Percentiles rank a stretch among this genome's conserved stretches.
These are phyloP conservation scores for Candida silvatica DNA, from an alignment of 805 yeast genomes.

Conservation along the genomic window DNA sequence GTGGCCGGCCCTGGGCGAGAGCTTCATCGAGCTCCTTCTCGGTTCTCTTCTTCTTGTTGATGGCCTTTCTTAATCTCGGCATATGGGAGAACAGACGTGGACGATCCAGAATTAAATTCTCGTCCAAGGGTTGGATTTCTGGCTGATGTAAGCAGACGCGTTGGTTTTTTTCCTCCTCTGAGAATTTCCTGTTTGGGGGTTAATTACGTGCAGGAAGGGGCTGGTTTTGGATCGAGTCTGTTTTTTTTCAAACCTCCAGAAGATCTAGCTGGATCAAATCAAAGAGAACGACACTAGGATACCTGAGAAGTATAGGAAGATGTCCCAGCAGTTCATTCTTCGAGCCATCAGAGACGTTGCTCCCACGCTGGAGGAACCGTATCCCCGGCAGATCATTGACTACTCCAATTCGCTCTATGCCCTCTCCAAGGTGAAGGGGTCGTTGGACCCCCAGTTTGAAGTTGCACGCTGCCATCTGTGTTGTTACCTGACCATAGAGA, in stretches of 20 bases:
- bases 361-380: constrained; percentile 37
- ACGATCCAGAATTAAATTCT: neutral
- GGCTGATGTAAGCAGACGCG: too few relatives aligned
- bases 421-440: constrained; percentile 40
- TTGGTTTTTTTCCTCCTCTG: neutral
- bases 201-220: constrained; percentile 3
- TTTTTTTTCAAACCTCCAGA: too few relatives aligned
- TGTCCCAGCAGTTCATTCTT: constrained; percentile 24
- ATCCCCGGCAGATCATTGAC: constrained; percentile 32
- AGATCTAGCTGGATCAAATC: too few relatives aligned
- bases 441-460: constrained; percentile 45
- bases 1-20: constrained; percentile 4
- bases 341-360: constrained; percentile 39
- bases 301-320: too few relatives aligned
- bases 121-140: too few relatives aligned
- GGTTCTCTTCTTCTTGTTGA: constrained; percentile 15
- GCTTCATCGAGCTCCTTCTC: constrained; percentile 5
- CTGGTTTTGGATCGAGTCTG: neutral
- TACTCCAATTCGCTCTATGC: constrained; percentile 39
- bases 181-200: constrained; percentile 2
- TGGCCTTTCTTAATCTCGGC: constrained; percentile 23
- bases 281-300: too few relatives aligned
- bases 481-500: constrained; percentile 52
- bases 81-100: constrained; percentile 6
- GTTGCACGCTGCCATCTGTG: constrained; percentile 61